These are phyloP conservation scores for Kazachstania sp. DNA, from an alignment of 1,139 yeast genomes.

Conservation along the genomic window DNA sequence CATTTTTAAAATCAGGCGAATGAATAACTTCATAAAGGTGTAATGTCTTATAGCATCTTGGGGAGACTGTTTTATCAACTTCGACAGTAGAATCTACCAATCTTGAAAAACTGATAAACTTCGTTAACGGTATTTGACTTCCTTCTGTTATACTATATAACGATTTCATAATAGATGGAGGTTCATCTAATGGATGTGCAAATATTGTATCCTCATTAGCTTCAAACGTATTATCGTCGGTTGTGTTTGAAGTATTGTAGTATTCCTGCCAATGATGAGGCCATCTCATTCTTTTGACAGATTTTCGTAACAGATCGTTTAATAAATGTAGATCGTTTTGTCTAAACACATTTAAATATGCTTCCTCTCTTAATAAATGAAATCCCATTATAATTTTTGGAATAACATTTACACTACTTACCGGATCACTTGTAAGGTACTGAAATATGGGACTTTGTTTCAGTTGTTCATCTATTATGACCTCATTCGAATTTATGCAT, in stretches of 20 bases:
- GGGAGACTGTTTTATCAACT: slow-evolving; percentile 54
- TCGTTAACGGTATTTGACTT: slow-evolving; percentile 27
- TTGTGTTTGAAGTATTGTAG: slow-evolving; percentile 30
- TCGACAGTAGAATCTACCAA: slow-evolving; percentile 55
- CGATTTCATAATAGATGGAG: slow-evolving; percentile 29
- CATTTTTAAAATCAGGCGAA: slow-evolving; percentile 43
- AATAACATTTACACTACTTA: slow-evolving; percentile 32
- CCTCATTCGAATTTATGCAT: background rate
- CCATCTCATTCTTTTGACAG: slow-evolving; percentile 71
- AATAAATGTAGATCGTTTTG: slow-evolving; percentile 35
- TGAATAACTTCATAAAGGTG: slow-evolving; percentile 56
- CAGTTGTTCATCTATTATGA: background rate
- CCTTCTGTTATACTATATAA: slow-evolving; percentile 27
- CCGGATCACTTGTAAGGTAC: slow-evolving; percentile 23
- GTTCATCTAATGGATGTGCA: slow-evolving; percentile 29
- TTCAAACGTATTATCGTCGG: background rate
- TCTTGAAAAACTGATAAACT: slow-evolving; percentile 61
- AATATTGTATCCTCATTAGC: slow-evolving; percentile 5
- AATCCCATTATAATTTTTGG: slow-evolving; percentile 61
- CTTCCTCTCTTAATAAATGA: slow-evolving; percentile 73
- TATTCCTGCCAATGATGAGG: slow-evolving; percentile 54
- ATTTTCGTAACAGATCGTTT: slow-evolving; percentile 50
- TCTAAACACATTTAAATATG: slow-evolving; percentile 47
- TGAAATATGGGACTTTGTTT: background rate
- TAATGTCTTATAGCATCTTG: slow-evolving; percentile 51